These are phyloP conservation scores for Fusarium sp. DNA, from an alignment of 2,329 filamentous ascomycete genomes.

Conservation along the genomic window DNA sequence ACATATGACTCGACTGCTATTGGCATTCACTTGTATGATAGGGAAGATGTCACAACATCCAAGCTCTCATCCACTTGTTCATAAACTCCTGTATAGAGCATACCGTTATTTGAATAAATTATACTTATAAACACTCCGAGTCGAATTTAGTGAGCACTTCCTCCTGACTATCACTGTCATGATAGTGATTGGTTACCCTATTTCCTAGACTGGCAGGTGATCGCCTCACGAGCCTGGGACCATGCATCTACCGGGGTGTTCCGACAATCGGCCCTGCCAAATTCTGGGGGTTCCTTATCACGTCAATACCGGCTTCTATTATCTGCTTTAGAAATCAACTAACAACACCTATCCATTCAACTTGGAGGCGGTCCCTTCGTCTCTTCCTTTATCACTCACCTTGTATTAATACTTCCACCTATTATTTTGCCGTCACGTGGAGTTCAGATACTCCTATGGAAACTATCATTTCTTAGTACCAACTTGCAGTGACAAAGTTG, in stretches of 20 bases:
- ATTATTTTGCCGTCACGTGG: background rate
- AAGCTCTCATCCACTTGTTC: background rate
- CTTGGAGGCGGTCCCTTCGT: background rate
- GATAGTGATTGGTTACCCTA: slow-evolving; percentile 34
- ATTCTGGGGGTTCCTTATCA: slow-evolving; percentile 22
- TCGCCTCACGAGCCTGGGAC: slow-evolving; percentile 37
- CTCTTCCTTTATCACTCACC: background rate
- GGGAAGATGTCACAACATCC: background rate
- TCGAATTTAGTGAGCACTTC: background rate
- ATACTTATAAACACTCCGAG: background rate
- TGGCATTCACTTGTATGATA: background rate
- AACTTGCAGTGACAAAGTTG: slow-evolving; percentile 11
- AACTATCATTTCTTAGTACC: background rate
- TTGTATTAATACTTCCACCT: background rate
- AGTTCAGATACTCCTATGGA: background rate
- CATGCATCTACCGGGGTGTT: slow-evolving; percentile 40
- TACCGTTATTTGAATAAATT: background rate
- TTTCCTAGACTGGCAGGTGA: slow-evolving; percentile 39
- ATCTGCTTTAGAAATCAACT: slow-evolving; percentile 7
- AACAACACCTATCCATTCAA: background rate
- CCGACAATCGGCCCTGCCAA: slow-evolving; percentile 19
- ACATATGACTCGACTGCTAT: background rate
- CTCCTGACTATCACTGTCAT: background rate
- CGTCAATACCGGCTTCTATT: slow-evolving; percentile 28
- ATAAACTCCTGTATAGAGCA: background rate